A percentile compares a stretch with the other conserved stretches of the same genome.
Conservation (phyloP, 495 filamentous ascomycete genomes). For the Penicillium simplicissimum region DNA sequence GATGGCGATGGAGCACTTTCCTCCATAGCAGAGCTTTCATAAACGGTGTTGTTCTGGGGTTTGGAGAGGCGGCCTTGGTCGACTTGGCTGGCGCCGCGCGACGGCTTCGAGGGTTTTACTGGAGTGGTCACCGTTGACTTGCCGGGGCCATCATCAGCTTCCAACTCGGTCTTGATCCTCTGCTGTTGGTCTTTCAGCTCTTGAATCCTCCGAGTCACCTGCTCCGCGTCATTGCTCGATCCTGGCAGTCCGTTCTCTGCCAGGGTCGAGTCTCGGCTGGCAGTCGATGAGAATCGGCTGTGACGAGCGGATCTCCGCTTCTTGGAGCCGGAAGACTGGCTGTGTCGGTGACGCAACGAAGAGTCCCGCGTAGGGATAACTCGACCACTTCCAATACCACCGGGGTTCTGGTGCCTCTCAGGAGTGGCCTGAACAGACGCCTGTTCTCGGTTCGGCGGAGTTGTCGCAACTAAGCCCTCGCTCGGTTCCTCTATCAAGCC, state of each 20-base stretch:
- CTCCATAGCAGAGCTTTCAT: slow-evolving; percentile 36
- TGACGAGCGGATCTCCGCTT: slow-evolving; percentile 39
- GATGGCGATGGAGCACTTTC: slow-evolving; percentile 72
- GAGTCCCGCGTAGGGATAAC: slow-evolving; percentile 68
- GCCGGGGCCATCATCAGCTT: slow-evolving; percentile 37
- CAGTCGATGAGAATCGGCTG: slow-evolving; percentile 43
- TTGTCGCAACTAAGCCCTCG: slow-evolving; percentile 22
- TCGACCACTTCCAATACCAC: slow-evolving; percentile 49
- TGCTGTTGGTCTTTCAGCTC: slow-evolving; percentile 54
- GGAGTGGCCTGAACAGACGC: slow-evolving; percentile 30
- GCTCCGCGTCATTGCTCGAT: slow-evolving; percentile 41
- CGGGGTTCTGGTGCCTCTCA: slow-evolving; percentile 37
- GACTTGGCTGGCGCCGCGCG: slow-evolving; percentile 29
- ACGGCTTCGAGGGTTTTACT: slow-evolving; percentile 26
- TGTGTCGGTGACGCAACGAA: slow-evolving; percentile 58
- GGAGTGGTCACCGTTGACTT: slow-evolving; percentile 34
- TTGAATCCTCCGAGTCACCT: slow-evolving; percentile 51
- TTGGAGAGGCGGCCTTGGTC: slow-evolving; percentile 19
- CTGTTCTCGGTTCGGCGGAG: slow-evolving; percentile 31
- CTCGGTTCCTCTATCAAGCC: slow-evolving; percentile 24
- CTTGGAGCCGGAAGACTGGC: slow-evolving; percentile 39
- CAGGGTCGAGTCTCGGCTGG: slow-evolving; percentile 35
- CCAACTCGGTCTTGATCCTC: slow-evolving; percentile 43
- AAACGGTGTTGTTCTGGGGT: slow-evolving; percentile 21
- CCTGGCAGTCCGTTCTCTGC: slow-evolving; percentile 37